Conservation (phyloP, 352 stramenopile species). For the Globisporangium cederbergense region DNA sequence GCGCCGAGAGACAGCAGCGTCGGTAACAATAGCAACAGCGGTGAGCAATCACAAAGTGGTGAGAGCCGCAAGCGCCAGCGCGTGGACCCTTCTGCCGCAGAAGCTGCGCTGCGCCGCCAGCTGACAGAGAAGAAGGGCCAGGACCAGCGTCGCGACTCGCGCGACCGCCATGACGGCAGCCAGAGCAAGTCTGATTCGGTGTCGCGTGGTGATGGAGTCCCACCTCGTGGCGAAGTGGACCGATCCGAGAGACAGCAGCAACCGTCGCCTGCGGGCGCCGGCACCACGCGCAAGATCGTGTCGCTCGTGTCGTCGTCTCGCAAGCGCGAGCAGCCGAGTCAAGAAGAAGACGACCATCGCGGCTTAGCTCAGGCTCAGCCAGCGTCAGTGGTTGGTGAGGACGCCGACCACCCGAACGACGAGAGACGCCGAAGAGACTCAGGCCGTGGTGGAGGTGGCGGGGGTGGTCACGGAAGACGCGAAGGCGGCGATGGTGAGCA, state of each 20-base stretch:
- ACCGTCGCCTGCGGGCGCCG: background rate
- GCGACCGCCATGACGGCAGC: conserved; percentile 4
- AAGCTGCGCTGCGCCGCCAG: conserved; percentile 64
- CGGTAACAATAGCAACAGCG: conserved; percentile 20
- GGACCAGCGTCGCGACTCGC: conserved; percentile 19
- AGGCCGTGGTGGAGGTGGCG: conserved; percentile 7
- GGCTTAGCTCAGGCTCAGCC: background rate
- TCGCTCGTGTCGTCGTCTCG: conserved; percentile 66
- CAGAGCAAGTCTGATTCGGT: background rate
- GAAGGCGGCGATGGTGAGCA: conserved; percentile 18
- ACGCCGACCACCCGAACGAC: conserved; percentile 9
- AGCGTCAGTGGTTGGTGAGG: conserved; percentile 2
- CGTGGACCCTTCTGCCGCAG: conserved; percentile 37
- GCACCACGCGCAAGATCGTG: conserved; percentile 60
- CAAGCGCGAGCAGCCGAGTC: conserved; percentile 50
- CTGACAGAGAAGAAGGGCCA: conserved; percentile 70
- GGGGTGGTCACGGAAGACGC: conserved; percentile 1
- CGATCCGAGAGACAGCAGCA: conserved; percentile 8
- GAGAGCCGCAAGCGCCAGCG: conserved; percentile 54
- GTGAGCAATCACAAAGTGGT: conserved; percentile 13
- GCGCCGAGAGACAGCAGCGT: conserved; percentile 14
- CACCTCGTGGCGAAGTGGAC: conserved; percentile 5
- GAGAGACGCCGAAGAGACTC: conserved; percentile 12
- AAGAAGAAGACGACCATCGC: conserved; percentile 10
- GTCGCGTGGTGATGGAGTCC: background rate